Evolutionary conservation across 1,284 basidiomycete species (phyloP).

Genomic region (Apiotrichum montevideense): DNA sequence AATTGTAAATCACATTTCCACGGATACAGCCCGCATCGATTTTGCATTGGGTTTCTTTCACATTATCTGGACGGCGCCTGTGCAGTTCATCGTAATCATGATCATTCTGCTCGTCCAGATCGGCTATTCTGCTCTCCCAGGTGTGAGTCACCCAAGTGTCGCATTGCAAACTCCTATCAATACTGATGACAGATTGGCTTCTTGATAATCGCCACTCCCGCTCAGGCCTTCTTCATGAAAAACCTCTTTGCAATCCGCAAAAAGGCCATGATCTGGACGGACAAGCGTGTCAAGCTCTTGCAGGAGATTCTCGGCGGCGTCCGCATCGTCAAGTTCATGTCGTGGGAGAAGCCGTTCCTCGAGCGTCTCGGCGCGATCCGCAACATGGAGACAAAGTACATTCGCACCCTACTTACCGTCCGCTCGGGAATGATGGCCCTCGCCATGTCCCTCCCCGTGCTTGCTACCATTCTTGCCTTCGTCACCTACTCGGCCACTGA

Average conservation of each 20-base stretch:
- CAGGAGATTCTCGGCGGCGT: slow-evolving; percentile 68
- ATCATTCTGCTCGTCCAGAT: slow-evolving; percentile 50
- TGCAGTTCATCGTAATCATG: slow-evolving; percentile 47
- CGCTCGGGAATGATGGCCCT: slow-evolving; percentile 49
- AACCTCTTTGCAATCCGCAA: slow-evolving; percentile 63
- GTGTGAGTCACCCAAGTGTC: slow-evolving; percentile 2
- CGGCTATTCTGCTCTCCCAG: slow-evolving; percentile 50
- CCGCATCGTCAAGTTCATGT: slow-evolving; percentile 75
- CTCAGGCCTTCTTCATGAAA: slow-evolving; percentile 70
- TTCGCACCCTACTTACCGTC: slow-evolving; percentile 64
- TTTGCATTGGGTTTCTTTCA: slow-evolving; percentile 76
- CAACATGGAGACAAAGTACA: slow-evolving; percentile 67
- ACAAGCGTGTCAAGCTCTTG: slow-evolving; percentile 52
- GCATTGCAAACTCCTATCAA: too few species aligned
- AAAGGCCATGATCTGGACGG: slow-evolving; percentile 81
- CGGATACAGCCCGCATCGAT: slow-evolving; percentile 73
- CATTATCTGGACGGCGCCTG: slow-evolving; percentile 62
- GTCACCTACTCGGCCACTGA: slow-evolving; percentile 69
- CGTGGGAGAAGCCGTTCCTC: slow-evolving; percentile 58
- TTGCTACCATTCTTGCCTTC: slow-evolving; percentile 81
- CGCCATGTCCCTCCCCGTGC: slow-evolving; percentile 57
- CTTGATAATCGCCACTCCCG: slow-evolving; percentile 60
- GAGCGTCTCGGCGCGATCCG: slow-evolving; percentile 63
- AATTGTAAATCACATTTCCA: slow-evolving; percentile 50
- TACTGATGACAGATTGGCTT: slow-evolving; percentile 50